Conservation (phyloP, 176 grass and related monocot species). For the Sorghum bicolor region Sorghum_bicolor_NCBIv3 NC_012873.2:66928501-66929000, state of each 20-base stretch:
- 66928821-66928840: slow-evolving; percentile 99
- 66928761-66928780: slow-evolving; percentile 90
- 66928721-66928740: slow-evolving; percentile 93
- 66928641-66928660: slow-evolving; percentile 52
- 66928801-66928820: slow-evolving; percentile 89
- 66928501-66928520: slow-evolving; percentile 57
- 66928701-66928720: slow-evolving; percentile 72
- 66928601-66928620: slow-evolving; percentile 90
- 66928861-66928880: slow-evolving; percentile 84
- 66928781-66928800: slow-evolving; percentile 93
- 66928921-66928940: slow-evolving; percentile 97
- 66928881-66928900: slow-evolving; percentile 86
- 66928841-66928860: slow-evolving; percentile 99
- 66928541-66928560: slow-evolving; percentile 88
- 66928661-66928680: slow-evolving; percentile 82
- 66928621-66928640: slow-evolving; percentile 86
- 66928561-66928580: slow-evolving; percentile 84
- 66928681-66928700: slow-evolving; percentile 77
- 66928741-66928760: slow-evolving; percentile 99
- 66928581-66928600: slow-evolving; percentile 87
- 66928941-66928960: slow-evolving; percentile 99
- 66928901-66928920: slow-evolving; percentile 84
- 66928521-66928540: slow-evolving; percentile 34
- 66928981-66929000: slow-evolving; percentile 92
- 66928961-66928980: slow-evolving; percentile 99